These are phyloP conservation scores for Eustoma russellianum DNA, from an alignment of 257 asterid species.

Conservation along the genomic window DNA sequence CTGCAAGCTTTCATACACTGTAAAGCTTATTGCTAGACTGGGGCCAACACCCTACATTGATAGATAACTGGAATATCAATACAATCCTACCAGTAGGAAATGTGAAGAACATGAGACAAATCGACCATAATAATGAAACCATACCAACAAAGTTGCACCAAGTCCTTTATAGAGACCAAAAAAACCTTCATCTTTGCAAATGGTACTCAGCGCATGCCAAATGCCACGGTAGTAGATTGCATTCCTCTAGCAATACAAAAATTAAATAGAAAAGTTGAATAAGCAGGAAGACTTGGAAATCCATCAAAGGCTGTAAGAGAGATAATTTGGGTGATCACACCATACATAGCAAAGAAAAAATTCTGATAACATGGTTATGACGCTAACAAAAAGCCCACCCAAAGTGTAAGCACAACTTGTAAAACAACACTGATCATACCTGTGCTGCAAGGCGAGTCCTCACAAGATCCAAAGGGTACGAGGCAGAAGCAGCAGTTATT, in stretches of 20 bases:
- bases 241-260: slow-evolving; percentile 46
- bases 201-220: slow-evolving; percentile 62
- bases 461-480: slow-evolving; percentile 91
- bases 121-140: neutral
- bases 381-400: neutral
- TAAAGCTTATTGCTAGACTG: slow-evolving; percentile 84
- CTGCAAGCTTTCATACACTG: slow-evolving; percentile 75
- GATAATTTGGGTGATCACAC: neutral
- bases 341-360: neutral
- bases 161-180: slow-evolving; percentile 89
- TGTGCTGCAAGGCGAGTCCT: slow-evolving; percentile 92
- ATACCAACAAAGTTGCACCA: slow-evolving; percentile 88
- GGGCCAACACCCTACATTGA: slow-evolving; percentile 90
- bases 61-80: neutral
- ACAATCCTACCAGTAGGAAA: slow-evolving; percentile 1
- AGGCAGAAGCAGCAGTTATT: slow-evolving; percentile 76
- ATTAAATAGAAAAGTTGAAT: slow-evolving; percentile 4
- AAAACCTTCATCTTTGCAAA: slow-evolving; percentile 87
- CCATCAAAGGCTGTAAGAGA: neutral
- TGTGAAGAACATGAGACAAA: neutral
- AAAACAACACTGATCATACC: slow-evolving; percentile 26
- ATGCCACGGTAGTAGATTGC: slow-evolving; percentile 76
- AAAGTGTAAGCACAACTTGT: neutral
- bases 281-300: neutral
- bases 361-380: neutral